Conservation (phyloP, 495 filamentous ascomycete species). For the Monascus purpureus region DNA sequence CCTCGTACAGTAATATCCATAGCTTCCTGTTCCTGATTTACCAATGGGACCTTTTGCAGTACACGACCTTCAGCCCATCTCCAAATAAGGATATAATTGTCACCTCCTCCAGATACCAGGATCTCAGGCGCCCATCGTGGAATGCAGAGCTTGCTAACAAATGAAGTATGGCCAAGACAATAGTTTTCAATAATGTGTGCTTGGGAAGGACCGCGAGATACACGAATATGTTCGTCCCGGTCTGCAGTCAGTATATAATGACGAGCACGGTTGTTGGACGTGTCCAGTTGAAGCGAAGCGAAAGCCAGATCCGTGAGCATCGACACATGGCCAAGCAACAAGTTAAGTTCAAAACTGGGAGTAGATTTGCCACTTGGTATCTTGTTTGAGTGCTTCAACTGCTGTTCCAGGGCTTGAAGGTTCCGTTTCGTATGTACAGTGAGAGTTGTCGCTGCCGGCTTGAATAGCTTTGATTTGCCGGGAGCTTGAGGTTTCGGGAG, state of each 20-base stretch:
- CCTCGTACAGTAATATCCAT: slow-evolving; percentile 18
- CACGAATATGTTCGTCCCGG: slow-evolving; percentile 91
- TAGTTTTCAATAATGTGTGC: slow-evolving; percentile 77
- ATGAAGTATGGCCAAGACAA: slow-evolving; percentile 74
- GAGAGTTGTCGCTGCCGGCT: slow-evolving; percentile 49
- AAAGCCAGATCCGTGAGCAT: slow-evolving; percentile 65
- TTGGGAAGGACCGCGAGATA: slow-evolving; percentile 73
- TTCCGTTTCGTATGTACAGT: slow-evolving; percentile 82
- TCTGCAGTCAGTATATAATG: slow-evolving; percentile 78
- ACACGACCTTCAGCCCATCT: slow-evolving; percentile 51
- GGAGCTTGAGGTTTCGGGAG: slow-evolving; percentile 5
- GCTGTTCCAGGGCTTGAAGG: slow-evolving; percentile 56
- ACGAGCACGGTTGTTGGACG: slow-evolving; percentile 19
- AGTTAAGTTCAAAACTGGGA: slow-evolving; percentile 51
- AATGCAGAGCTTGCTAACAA: slow-evolving; percentile 62
- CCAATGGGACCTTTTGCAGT: slow-evolving; percentile 32
- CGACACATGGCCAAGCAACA: slow-evolving; percentile 86
- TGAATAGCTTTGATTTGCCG: slow-evolving; percentile 20
- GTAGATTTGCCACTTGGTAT: slow-evolving; percentile 25
- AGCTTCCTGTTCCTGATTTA: slow-evolving; percentile 8
- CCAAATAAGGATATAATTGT: slow-evolving; percentile 66
- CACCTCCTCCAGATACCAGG: slow-evolving; percentile 78
- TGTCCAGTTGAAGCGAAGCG: slow-evolving; percentile 18
- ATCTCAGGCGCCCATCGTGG: slow-evolving; percentile 36
- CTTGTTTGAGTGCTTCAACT: slow-evolving; percentile 38